Evolutionary conservation across 1,284 basidiomycete species (phyloP).

Genomic region (Cutaneotrichosporon sp.): DNA sequence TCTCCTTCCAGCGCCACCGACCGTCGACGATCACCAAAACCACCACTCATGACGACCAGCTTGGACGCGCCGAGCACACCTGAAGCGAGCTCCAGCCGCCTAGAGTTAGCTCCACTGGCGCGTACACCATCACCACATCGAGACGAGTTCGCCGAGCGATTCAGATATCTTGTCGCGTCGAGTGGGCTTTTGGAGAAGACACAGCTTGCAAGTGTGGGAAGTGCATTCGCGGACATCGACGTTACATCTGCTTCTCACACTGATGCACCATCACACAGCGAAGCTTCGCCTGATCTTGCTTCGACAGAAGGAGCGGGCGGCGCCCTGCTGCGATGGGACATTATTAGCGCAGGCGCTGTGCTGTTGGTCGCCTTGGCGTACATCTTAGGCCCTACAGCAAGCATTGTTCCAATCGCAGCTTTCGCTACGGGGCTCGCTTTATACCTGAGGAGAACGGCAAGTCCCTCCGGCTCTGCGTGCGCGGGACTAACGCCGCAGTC

Average conservation of each 20-base stretch:
- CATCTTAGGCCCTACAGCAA: neutral
- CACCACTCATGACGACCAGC: too few species aligned
- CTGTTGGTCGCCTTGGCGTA: neutral
- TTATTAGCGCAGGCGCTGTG: neutral
- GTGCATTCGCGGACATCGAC: neutral
- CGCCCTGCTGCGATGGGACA: constrained; percentile 1
- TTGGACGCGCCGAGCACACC: neutral
- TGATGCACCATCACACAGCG: neutral
- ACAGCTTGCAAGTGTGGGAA: neutral
- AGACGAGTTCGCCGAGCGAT: constrained; percentile 35
- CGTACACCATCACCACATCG: neutral
- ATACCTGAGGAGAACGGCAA: neutral
- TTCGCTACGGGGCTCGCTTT: neutral
- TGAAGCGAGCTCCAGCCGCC: neutral
- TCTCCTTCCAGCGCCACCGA: neutral
- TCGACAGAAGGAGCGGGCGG: neutral
- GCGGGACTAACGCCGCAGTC: neutral
- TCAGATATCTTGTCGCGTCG: constrained; percentile 42
- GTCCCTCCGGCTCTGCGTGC: too few species aligned
- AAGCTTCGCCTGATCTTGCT: neutral
- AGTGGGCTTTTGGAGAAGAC: constrained; percentile 37
- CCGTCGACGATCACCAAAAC: neutral
- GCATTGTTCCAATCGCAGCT: neutral
- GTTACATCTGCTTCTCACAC: neutral
- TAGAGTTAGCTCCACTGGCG: neutral